Evolutionary conservation across 2,329 filamentous ascomycete species (phyloP).

Genomic region (Cladosporium velox): DNA sequence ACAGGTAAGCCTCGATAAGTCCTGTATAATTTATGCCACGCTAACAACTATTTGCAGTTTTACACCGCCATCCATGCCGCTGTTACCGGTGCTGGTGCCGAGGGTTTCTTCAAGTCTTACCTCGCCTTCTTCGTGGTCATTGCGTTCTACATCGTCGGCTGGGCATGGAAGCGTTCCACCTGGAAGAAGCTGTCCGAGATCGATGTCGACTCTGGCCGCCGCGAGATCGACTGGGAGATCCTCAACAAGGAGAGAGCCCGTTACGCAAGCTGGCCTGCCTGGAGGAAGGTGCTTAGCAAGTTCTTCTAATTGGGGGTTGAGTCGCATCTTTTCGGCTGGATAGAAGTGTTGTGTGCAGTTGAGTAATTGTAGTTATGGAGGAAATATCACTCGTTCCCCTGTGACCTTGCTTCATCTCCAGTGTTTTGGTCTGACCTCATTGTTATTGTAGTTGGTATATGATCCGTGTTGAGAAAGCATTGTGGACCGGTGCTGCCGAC

Average conservation of each 20-base stretch:
- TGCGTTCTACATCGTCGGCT: slow-evolving; percentile 34
- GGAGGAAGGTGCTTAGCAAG: slow-evolving; percentile 42
- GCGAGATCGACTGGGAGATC: slow-evolving; percentile 65
- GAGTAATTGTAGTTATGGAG: neutral
- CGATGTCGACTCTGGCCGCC: slow-evolving; percentile 66
- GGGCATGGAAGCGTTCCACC: slow-evolving; percentile 51
- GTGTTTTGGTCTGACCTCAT: neutral
- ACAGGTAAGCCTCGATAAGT: slow-evolving; percentile 41
- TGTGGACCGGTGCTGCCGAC: neutral
- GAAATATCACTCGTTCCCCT: neutral
- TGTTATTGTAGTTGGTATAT: neutral
- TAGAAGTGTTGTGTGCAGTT: neutral
- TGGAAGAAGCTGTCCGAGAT: slow-evolving; percentile 63
- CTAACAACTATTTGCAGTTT: slow-evolving; percentile 52
- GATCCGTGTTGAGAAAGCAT: neutral
- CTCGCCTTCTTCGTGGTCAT: slow-evolving; percentile 34
- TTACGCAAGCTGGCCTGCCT: slow-evolving; percentile 55
- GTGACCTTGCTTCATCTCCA: neutral
- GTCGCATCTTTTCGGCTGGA: neutral
- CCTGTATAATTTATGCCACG: slow-evolving; percentile 25
- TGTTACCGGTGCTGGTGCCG: slow-evolving; percentile 17
- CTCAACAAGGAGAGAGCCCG: slow-evolving; percentile 58
- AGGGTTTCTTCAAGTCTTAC: slow-evolving; percentile 35
- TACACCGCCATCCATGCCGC: slow-evolving; percentile 38
- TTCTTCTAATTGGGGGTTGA: slow-evolving; percentile 26